Conservation (phyloP, 192 early-diverging fungal genomes). For the Pilaira anomala region DNA sequence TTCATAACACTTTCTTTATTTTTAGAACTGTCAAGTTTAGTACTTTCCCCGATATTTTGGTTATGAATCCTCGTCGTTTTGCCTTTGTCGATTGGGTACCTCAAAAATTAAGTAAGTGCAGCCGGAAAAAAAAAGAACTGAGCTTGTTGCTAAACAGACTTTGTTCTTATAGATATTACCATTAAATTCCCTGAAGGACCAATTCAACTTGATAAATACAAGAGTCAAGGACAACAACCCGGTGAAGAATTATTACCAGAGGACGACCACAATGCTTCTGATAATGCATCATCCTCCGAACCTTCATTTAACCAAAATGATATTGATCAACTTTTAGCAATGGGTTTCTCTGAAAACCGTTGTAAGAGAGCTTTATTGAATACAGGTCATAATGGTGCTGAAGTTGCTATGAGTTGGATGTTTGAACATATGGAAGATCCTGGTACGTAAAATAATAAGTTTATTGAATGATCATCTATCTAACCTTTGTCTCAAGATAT, state of each 20-base stretch:
- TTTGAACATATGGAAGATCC: slow-evolving; percentile 98
- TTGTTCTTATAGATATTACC: slow-evolving; percentile 60
- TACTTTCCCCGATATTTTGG: slow-evolving; percentile 74
- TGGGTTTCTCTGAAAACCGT: slow-evolving; percentile 90
- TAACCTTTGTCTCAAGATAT: slow-evolving; percentile 50
- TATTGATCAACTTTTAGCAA: slow-evolving; percentile 77
- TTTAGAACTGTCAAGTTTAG: slow-evolving; percentile 50
- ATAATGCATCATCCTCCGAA: slow-evolving; percentile 13
- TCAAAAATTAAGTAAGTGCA: slow-evolving; percentile 50
- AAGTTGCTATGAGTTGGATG: slow-evolving; percentile 91
- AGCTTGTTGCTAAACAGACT: neutral
- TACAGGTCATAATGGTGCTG: slow-evolving; percentile 78
- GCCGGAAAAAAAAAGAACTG: neutral
- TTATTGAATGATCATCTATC: neutral
- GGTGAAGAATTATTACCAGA: slow-evolving; percentile 80
- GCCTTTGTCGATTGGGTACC: slow-evolving; percentile 83
- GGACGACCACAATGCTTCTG: slow-evolving; percentile 30
- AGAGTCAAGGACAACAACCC: slow-evolving; percentile 60
- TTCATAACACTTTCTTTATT: neutral
- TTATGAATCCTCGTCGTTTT: slow-evolving; percentile 69
- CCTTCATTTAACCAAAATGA: slow-evolving; percentile 62
- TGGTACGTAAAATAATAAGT: slow-evolving; percentile 37
- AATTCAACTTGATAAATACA: slow-evolving; percentile 68
- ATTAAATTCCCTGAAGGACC: slow-evolving; percentile 51
- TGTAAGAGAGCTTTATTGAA: slow-evolving; percentile 78